These are phyloP conservation scores for Aspergillus sp. DNA, from an alignment of 2,329 filamentous ascomycete genomes.

Conservation along the genomic window DNA sequence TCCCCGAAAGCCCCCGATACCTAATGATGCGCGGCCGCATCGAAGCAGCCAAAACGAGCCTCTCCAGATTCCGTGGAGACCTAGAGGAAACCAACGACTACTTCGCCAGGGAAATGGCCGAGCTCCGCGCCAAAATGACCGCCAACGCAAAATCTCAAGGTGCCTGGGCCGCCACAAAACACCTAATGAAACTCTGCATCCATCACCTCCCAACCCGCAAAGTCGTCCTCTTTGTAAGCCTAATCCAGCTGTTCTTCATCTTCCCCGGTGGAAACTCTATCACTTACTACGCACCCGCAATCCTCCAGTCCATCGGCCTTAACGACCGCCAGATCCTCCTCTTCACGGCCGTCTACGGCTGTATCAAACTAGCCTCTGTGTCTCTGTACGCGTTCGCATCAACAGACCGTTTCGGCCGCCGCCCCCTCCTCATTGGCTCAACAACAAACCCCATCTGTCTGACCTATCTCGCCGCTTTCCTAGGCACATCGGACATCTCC, in stretches of 20 bases:
- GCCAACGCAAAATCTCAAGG: slow-evolving; percentile 1
- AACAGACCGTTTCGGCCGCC: slow-evolving; percentile 17
- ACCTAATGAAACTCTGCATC: slow-evolving; percentile 5
- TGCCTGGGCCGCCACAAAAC: slow-evolving; percentile 3
- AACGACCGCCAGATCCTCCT: slow-evolving; percentile 9
- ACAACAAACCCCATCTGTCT: slow-evolving; percentile 12
- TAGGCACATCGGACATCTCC: slow-evolving; percentile 9
- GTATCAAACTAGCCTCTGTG: slow-evolving; percentile 13
- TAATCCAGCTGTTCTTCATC: slow-evolving; percentile 25
- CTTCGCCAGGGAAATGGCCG: slow-evolving; percentile 9
- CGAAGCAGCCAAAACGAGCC: slow-evolving; percentile 14
- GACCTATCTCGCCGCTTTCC: slow-evolving; percentile 13
- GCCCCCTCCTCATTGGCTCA: slow-evolving; percentile 20
- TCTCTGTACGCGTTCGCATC: slow-evolving; percentile 16
- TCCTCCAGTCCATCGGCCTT: slow-evolving; percentile 15
- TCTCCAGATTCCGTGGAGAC: slow-evolving; percentile 12
- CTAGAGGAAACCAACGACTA: slow-evolving; percentile 11
- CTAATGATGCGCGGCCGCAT: slow-evolving; percentile 19
- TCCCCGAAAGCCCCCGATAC: slow-evolving; percentile 21
- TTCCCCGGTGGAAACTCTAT: slow-evolving; percentile 19
- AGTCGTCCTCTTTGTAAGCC: slow-evolving; percentile 19
- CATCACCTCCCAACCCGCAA: slow-evolving; percentile 13
- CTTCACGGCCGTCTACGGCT: slow-evolving; percentile 12
- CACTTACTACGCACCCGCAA: slow-evolving; percentile 17
- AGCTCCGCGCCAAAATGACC: slow-evolving; percentile 10